Percentiles rank a stretch among this genome's conserved stretches.
Conservation (phyloP, 805 yeast species). For the Starmerella floricola region DNA sequence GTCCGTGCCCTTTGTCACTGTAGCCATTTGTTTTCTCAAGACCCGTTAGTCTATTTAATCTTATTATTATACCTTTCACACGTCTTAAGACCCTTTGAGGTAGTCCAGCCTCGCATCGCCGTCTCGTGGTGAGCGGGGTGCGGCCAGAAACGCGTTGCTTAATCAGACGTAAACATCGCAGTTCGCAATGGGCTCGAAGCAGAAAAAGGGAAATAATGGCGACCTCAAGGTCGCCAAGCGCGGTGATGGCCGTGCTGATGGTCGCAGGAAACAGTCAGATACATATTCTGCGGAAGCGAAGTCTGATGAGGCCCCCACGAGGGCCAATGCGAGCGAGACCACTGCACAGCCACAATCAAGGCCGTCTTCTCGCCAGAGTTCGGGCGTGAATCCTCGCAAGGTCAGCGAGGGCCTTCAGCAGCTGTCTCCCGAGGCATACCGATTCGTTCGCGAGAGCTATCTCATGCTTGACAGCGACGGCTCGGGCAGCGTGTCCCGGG, state of each 20-base stretch:
- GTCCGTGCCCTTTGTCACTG: no score
- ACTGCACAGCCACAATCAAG: no score
- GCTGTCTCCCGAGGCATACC: conserved; percentile 22
- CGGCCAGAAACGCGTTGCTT: no score
- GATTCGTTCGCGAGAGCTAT: conserved; percentile 23
- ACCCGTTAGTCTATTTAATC: no score
- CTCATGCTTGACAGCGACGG: conserved; percentile 23
- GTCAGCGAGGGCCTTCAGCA: conserved; percentile 23
- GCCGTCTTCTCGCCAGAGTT: neutral
- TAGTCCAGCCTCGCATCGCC: no score
- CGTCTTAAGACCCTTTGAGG: no score
- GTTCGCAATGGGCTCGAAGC: neutral
- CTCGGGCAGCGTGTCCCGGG: conserved; percentile 21
- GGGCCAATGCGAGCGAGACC: neutral
- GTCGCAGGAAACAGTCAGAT: neutral
- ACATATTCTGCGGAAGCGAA: no score
- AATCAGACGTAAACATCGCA: neutral
- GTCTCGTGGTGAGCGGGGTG: no score
- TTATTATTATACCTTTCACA: no score
- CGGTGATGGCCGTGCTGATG: neutral
- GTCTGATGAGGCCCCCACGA: no score
- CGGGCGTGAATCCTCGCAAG: conserved; percentile 19
- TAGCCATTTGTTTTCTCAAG: no score
- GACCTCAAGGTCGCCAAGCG: conserved; percentile 9
- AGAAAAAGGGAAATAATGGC: neutral